These are phyloP conservation scores for Tylopilus rubrobrunneus DNA, from an alignment of 768 basidiomycete species.

Conservation along the genomic window DNA sequence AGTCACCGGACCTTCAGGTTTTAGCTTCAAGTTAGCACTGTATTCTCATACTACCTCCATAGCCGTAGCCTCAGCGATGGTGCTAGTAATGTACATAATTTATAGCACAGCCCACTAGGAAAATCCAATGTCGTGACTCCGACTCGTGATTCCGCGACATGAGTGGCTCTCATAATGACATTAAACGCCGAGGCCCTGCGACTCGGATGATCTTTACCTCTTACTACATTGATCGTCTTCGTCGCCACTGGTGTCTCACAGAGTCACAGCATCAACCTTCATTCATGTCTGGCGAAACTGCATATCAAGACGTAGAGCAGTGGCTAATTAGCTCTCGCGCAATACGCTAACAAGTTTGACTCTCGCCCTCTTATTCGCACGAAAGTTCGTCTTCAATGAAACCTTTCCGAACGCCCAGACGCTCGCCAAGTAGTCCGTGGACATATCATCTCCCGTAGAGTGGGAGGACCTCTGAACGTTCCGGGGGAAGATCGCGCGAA, in stretches of 20 bases:
- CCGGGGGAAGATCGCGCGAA: constrained; percentile 5
- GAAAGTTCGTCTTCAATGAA: background rate
- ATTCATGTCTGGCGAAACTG: constrained; percentile 23
- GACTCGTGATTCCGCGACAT: too few relatives aligned
- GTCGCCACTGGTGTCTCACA: constrained; percentile 1
- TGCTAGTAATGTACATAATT: constrained; percentile 19
- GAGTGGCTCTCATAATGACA: too few relatives aligned
- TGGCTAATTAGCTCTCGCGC: background rate
- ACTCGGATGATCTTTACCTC: constrained; percentile 14
- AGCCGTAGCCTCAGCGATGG: background rate
- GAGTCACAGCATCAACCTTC: constrained; percentile 6
- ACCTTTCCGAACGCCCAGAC: background rate
- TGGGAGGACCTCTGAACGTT: background rate
- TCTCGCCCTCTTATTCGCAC: background rate
- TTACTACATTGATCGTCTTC: constrained; percentile 15
- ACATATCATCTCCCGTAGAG: background rate
- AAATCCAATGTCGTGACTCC: background rate
- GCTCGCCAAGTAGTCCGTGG: background rate
- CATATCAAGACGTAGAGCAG: constrained; percentile 7
- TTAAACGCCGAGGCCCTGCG: background rate
- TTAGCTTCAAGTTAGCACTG: constrained; percentile 9
- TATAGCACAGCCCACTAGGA: constrained; percentile 3
- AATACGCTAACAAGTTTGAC: background rate
- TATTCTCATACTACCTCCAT: constrained; percentile 17
- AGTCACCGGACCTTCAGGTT: constrained; percentile 2